Evolutionary conservation across 352 stramenopile species (phyloP), one percentile per base, ranked within the genome.

Genomic region (Phytophthora litchii): DNA sequence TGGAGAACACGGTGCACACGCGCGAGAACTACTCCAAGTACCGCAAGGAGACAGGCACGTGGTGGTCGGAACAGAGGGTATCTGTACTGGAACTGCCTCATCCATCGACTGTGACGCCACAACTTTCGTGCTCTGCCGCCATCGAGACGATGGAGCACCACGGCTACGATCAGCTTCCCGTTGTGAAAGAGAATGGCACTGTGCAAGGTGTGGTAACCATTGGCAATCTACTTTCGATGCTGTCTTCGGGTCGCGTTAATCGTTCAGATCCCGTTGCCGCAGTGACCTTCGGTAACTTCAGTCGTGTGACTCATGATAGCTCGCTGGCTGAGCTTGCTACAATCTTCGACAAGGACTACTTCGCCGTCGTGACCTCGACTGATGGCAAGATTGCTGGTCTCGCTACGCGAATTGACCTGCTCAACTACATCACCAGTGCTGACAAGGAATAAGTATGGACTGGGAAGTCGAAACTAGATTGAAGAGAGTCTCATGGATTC

Each of bases 331-430:
- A 97, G 47, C 80, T 99, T 9, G 95, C 94, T 23, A 77, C 83
- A 50, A 97, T 96, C 52, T 97, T 99, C 59, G 95, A 99, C 83
- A 94, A 96, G 67, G 93, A 98, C 64, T 95, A 97, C 55, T 99
- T 97, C 68, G 92, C 88, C 11, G 76, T 98, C 44, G 89, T 98
- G 31, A 86, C 79, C 20, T 69, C 74, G n/a, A 77, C 70, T 17
- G 83, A 87, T 52, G 71, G 70, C 44, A 78, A 83, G 56, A 86
- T 98, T 55, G 90, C 84, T 42, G 94, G 94, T 20, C 92, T 99
- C 44, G 95, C 97, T 27, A 98, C 93, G 51, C 76, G 96, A 19
- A 98, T 99, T 74, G 96, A 99, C 73, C 74, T 99, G 53, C 79
- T 99, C 58, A 97, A 97, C 68, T 98, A 94, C 80, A 97, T 98